Conservation (phyloP, 1,284 basidiomycete genomes). For the Vanrija pseudolonga region DNA sequence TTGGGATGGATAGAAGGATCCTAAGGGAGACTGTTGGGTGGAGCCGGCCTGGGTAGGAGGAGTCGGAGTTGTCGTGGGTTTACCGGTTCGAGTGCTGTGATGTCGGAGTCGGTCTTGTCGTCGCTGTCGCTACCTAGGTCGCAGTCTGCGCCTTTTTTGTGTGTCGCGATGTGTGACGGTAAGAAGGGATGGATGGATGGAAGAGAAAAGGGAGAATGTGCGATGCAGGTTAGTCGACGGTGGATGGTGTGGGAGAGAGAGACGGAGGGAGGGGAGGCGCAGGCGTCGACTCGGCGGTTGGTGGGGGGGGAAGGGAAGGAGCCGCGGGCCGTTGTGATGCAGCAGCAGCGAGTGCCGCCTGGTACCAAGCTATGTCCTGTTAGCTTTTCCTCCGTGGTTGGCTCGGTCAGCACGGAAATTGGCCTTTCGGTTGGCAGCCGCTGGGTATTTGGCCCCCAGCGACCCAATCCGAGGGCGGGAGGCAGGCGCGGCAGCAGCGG, state of each 20-base stretch:
- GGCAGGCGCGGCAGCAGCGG: no score
- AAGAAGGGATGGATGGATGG: not conserved
- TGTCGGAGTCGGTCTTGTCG: not conserved
- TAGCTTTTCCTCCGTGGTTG: not conserved
- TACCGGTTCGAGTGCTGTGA: not conserved
- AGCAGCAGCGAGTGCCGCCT: no score
- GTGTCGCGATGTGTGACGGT: not conserved
- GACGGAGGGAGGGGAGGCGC: no score
- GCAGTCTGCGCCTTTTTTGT: not conserved
- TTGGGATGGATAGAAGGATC: not conserved
- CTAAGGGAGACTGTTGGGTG: not conserved
- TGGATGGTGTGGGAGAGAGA: not conserved
- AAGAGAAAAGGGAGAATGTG: not conserved
- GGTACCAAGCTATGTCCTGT: no score
- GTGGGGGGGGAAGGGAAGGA: not conserved
- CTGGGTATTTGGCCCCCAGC: no score
- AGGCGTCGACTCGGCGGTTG: no score
- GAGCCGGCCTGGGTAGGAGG: not conserved
- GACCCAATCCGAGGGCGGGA: no score
- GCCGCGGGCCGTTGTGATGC: no score
- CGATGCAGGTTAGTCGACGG: not conserved
- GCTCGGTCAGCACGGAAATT: not conserved
- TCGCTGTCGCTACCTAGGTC: not conserved
- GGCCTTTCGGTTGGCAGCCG: no score
- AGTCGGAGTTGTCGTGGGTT: slow-evolving; percentile 1